These are phyloP conservation scores for Senna siamea DNA, from an alignment of 306 rosid species.

Conservation along the genomic window DNA sequence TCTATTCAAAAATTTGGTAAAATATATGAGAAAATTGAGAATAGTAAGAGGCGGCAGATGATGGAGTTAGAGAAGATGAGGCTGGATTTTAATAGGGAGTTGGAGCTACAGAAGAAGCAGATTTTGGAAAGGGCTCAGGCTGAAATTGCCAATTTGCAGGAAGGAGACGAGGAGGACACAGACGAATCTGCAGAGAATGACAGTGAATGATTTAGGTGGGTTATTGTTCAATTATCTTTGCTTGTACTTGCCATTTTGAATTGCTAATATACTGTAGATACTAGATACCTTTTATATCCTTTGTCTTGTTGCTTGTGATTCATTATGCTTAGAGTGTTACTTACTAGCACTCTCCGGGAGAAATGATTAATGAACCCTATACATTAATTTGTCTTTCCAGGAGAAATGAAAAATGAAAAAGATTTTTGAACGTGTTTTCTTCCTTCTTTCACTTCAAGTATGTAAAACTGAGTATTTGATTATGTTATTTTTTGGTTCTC, in stretches of 20 bases:
- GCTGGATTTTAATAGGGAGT: constrained; percentile 64
- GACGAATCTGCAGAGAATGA: constrained; percentile 47
- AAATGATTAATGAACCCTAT: no score
- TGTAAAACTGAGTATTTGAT: not conserved
- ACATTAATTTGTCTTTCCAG: not conserved
- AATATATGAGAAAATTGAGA: constrained; percentile 84
- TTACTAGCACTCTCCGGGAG: not conserved
- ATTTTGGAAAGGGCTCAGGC: constrained; percentile 75
- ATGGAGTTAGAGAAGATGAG: constrained; percentile 88
- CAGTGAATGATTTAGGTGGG: constrained; percentile 34
- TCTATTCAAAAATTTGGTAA: constrained; percentile 77
- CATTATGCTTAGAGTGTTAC: not conserved
- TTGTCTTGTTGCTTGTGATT: not conserved
- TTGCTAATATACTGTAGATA: not conserved
- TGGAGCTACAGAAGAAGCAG: constrained; percentile 85
- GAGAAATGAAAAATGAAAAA: not conserved
- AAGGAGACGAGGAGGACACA: constrained; percentile 52
- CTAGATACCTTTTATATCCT: not conserved
- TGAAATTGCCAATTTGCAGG: constrained; percentile 70
- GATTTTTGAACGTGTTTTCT: constrained; percentile 15
- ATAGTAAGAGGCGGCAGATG: constrained; percentile 84
- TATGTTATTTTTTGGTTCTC: not conserved
- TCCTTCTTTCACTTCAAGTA: constrained; percentile 6
- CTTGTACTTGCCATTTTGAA: constrained; percentile 17
- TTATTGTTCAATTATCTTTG: not conserved